Percentiles rank a stretch among this genome's conserved stretches.
Conservation (phyloP, 768 basidiomycete genomes). For the Psilocybe cubensis region DNA sequence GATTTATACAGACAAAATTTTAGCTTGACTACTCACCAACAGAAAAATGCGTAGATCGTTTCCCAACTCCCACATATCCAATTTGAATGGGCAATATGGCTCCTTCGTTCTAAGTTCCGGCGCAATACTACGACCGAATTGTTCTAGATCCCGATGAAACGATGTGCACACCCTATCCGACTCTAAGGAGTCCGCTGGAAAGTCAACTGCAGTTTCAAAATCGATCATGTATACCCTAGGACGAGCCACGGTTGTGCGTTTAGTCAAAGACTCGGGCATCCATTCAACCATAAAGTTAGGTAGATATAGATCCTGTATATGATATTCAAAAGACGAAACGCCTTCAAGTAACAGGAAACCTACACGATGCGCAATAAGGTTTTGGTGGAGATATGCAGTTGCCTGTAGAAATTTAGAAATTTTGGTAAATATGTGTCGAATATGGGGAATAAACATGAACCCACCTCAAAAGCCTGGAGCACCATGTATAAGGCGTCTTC, state of each 20-base stretch:
- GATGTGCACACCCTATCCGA: not conserved
- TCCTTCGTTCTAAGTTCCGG: not conserved
- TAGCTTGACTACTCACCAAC: not conserved
- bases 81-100: slow-evolving; percentile 14
- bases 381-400: slow-evolving; percentile 1
- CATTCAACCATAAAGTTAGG: slow-evolving; percentile 12
- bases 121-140: not conserved
- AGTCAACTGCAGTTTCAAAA: slow-evolving; percentile 16
- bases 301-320: slow-evolving; percentile 10
- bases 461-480: slow-evolving; percentile 12
- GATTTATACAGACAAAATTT: not conserved
- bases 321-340: not conserved
- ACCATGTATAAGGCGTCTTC: slow-evolving; percentile 12
- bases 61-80: slow-evolving; percentile 18
- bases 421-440: too few relatives aligned
- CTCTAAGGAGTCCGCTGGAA: not conserved
- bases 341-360: not conserved
- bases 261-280: slow-evolving; percentile 1
- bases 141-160: not conserved
- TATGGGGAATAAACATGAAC: not conserved
- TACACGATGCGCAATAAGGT: slow-evolving; percentile 10
- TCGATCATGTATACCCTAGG: slow-evolving; percentile 16
- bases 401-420: slow-evolving; percentile 3
- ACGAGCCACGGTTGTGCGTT: not conserved
- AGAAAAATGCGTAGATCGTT: not conserved